Evolutionary conservation across 257 asterid genomes (phyloP).

Genomic region (Salvia miltiorrhiza): DNA sequence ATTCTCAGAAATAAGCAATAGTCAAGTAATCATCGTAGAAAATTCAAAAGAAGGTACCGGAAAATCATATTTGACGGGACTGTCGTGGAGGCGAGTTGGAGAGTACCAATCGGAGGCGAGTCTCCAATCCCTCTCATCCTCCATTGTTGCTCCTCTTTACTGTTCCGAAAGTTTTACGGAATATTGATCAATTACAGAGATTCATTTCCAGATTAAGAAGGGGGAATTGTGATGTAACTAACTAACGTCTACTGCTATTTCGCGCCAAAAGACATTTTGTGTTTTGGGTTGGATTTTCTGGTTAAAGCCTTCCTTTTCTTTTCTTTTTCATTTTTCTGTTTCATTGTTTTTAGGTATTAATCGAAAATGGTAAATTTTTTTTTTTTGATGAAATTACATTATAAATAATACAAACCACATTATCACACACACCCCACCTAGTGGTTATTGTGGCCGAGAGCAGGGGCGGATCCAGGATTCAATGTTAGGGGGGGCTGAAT

Average conservation of each 20-base stretch:
- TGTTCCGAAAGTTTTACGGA: background rate
- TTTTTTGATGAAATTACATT: no score
- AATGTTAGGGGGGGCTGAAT: no score
- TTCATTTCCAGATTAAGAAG: background rate
- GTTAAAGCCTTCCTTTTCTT: background rate
- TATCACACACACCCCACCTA: no score
- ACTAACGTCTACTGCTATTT: background rate
- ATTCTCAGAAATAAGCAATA: background rate
- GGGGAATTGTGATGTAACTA: no score
- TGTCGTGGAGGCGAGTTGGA: conserved; percentile 73
- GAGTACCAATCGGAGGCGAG: conserved; percentile 69
- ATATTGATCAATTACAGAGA: background rate
- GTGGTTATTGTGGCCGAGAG: no score
- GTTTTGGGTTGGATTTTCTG: background rate
- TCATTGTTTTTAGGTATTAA: no score
- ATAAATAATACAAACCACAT: no score
- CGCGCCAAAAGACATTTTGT: background rate
- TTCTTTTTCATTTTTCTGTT: no score
- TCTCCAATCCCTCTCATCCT: conserved; percentile 28
- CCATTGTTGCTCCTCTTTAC: conserved; percentile 37
- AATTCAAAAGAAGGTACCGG: conserved; percentile 38
- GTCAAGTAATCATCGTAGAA: conserved; percentile 1
- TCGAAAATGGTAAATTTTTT: no score
- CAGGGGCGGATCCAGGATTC: no score
- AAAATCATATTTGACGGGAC: conserved; percentile 58